Percentiles rank a stretch among this genome's conserved stretches.
Evolutionary conservation across 2,329 filamentous ascomycete species (phyloP).

Genomic region (Aureobasidium sp.): DNA sequence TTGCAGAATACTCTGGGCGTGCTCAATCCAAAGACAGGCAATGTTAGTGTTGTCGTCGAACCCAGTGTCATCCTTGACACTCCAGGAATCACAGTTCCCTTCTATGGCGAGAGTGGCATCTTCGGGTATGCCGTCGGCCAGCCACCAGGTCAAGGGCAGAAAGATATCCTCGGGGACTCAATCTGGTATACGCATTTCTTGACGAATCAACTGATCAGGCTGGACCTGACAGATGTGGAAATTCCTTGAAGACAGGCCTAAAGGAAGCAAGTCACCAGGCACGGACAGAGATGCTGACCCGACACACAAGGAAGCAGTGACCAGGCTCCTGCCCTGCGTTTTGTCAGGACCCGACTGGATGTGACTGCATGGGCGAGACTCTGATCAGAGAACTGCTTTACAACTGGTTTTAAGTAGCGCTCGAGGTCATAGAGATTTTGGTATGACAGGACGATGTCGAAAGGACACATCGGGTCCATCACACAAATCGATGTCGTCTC

Average conservation of each 20-base stretch:
- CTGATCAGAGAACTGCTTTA: too few relatives aligned
- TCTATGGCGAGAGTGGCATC: constrained; percentile 2
- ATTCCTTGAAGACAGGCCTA: background rate
- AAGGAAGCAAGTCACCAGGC: background rate
- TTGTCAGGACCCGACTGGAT: too few relatives aligned
- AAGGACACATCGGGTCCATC: too few relatives aligned
- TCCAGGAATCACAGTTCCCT: background rate
- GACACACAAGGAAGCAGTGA: background rate
- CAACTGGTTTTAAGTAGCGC: too few relatives aligned
- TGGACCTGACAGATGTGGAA: background rate
- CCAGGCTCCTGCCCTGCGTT: too few relatives aligned
- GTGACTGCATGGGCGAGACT: too few relatives aligned
- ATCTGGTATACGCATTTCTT: constrained; percentile 5
- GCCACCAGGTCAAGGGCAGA: constrained; percentile 3
- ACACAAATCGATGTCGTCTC: background rate
- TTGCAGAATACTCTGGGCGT: background rate
- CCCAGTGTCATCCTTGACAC: background rate
- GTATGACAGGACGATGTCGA: too few relatives aligned
- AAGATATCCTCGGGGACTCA: background rate
- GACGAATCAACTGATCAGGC: constrained; percentile 10
- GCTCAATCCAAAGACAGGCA: background rate
- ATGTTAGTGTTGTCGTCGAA: background rate
- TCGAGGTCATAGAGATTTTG: too few relatives aligned
- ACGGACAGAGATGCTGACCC: background rate
- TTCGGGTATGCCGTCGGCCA: background rate